Evolutionary conservation across 2,329 filamentous ascomycete genomes (phyloP).

Genomic region (Pseudocercospora fijiensis): DNA sequence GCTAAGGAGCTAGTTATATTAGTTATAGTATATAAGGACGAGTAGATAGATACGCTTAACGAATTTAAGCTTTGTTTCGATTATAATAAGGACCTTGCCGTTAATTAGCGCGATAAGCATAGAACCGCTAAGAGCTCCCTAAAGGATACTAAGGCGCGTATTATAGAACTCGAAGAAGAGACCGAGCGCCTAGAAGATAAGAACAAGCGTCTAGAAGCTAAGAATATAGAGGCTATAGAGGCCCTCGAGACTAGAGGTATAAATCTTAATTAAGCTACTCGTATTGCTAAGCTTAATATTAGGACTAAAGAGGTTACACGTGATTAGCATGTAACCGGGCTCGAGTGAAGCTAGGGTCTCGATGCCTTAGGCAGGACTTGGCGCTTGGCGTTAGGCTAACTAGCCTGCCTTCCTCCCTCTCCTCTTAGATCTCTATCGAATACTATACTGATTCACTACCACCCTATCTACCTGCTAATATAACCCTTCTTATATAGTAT

Average conservation of each 20-base stretch:
- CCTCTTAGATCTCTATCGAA: no score
- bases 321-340: no score
- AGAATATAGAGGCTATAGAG: background rate
- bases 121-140: background rate
- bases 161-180: background rate
- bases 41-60: background rate
- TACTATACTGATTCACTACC: no score
- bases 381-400: no score
- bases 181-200: background rate
- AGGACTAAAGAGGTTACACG: no score
- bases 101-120: background rate
- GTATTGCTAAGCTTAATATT: background rate
- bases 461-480: no score
- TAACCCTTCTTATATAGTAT: no score
- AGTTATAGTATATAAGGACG: background rate
- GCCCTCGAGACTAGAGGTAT: background rate
- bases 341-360: no score
- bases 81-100: background rate
- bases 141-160: background rate
- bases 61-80: background rate
- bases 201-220: background rate
- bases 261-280: background rate
- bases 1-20: background rate
- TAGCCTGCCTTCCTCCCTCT: no score
- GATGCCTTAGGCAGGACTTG: no score